Evolutionary conservation across 495 filamentous ascomycete species (phyloP).

Genomic region (Saxophila tyrrhenica): DNA sequence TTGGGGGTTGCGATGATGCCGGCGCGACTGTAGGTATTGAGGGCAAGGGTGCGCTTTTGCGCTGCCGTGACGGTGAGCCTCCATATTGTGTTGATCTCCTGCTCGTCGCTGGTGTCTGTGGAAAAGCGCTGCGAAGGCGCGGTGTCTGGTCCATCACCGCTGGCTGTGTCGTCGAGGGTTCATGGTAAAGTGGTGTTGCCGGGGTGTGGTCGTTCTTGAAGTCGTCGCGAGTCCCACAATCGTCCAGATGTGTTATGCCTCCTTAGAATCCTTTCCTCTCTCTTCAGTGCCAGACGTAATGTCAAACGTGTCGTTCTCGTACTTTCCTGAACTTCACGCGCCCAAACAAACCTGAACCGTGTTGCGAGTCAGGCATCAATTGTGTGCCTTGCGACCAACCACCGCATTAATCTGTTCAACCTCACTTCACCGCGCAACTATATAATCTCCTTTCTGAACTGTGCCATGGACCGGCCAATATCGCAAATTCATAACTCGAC

Average conservation of each 20-base stretch:
- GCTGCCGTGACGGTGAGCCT: constrained; percentile 25
- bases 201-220: neutral
- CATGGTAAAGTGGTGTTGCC: neutral
- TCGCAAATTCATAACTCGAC: neutral
- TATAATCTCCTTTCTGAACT: neutral
- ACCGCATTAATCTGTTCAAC: too few relatives aligned
- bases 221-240: neutral
- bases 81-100: constrained; percentile 28
- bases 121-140: constrained; percentile 59
- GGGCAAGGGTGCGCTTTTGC: constrained; percentile 21
- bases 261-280: too few relatives aligned
- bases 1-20: constrained; percentile 16
- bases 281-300: neutral
- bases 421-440: neutral
- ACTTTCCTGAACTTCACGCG: neutral
- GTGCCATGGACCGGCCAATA: neutral
- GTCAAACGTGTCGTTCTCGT: neutral
- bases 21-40: constrained; percentile 23
- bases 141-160: constrained; percentile 67
- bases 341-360: too few relatives aligned
- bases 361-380: neutral
- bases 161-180: neutral
- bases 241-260: neutral
- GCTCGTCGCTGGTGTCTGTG: constrained; percentile 47
- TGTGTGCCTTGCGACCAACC: neutral